Evolutionary conservation across 2,329 filamentous ascomycete species (phyloP).

Genomic region (Harringtonia aguacate): DNA sequence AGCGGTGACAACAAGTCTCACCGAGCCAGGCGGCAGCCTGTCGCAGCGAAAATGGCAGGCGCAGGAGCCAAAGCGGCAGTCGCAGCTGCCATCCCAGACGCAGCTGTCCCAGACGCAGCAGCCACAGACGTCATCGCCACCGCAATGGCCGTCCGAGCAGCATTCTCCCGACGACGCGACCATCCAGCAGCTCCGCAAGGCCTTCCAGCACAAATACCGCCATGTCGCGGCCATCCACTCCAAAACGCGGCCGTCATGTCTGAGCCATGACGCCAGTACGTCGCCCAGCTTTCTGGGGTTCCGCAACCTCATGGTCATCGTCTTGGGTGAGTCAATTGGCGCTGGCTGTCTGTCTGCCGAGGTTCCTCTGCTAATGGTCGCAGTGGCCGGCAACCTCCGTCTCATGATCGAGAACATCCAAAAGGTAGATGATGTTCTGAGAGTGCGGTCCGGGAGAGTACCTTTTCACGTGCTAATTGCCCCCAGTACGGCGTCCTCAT

Average conservation of each 20-base stretch:
- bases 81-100: neutral
- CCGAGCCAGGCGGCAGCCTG: neutral
- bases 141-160: too few relatives aligned
- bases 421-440: constrained; percentile 47
- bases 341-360: neutral
- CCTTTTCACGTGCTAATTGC: too few relatives aligned
- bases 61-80: neutral
- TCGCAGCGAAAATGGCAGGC: neutral
- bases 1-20: constrained; percentile 5
- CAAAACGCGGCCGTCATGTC: constrained; percentile 58
- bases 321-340: constrained; percentile 51
- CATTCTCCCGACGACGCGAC: constrained; percentile 15
- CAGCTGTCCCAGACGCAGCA: neutral
- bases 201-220: constrained; percentile 61
- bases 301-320: constrained; percentile 90
- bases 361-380: too few relatives aligned
- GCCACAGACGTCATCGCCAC: neutral
- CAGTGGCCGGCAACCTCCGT: constrained; percentile 85
- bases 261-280: constrained; percentile 69
- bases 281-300: constrained; percentile 87
- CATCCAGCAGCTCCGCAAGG: constrained; percentile 20
- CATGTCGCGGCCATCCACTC: constrained; percentile 86
- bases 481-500: constrained; percentile 84
- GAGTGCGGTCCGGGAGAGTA: too few relatives aligned
- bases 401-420: constrained; percentile 95